A percentile compares a stretch with the other conserved stretches of the same genome.
phyloP scores from a whole-genome alignment of 2,329 filamentous ascomycete species.

The Verticillium dahliae region DNA sequence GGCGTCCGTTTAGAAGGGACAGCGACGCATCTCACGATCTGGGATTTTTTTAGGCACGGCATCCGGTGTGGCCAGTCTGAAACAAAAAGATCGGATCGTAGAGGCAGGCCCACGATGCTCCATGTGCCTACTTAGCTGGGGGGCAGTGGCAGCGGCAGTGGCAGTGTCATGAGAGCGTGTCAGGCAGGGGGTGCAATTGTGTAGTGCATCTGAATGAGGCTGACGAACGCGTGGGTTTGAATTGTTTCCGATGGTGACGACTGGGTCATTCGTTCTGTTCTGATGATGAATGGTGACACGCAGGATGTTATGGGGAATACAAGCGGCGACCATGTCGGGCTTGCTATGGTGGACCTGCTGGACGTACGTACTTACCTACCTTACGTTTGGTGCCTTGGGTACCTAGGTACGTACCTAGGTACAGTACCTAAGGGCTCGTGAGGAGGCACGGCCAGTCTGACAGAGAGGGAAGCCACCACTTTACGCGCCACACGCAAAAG shows the following conservation, averaged over 20 bases:
- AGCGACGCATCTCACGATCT: background rate
- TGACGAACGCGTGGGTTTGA: background rate
- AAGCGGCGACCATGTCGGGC: too few species aligned
- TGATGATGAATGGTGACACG: too few species aligned
- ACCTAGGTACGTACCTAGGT: too few species aligned
- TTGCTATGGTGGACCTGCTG: too few species aligned
- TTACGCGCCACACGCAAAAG: slow-evolving; percentile 1
- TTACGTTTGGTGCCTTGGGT: too few species aligned
- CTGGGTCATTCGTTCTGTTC: too few species aligned
- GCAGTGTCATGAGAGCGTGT: background rate
- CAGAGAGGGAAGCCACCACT: background rate
- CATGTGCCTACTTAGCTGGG: too few species aligned
- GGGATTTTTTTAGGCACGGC: background rate
- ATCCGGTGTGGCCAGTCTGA: background rate
- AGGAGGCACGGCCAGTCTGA: too few species aligned
- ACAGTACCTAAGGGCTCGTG: too few species aligned
- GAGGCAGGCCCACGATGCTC: too few species aligned
- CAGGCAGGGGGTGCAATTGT: background rate
- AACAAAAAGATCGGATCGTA: background rate
- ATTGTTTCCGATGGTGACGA: background rate
- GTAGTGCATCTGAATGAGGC: background rate
- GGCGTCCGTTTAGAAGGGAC: background rate
- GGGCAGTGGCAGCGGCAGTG: background rate
- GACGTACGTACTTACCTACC: too few species aligned
- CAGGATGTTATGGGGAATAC: too few species aligned